Evolutionary conservation across 2,329 filamentous ascomycete species (phyloP).

Genomic region (Talaromyces islandicus): DNA sequence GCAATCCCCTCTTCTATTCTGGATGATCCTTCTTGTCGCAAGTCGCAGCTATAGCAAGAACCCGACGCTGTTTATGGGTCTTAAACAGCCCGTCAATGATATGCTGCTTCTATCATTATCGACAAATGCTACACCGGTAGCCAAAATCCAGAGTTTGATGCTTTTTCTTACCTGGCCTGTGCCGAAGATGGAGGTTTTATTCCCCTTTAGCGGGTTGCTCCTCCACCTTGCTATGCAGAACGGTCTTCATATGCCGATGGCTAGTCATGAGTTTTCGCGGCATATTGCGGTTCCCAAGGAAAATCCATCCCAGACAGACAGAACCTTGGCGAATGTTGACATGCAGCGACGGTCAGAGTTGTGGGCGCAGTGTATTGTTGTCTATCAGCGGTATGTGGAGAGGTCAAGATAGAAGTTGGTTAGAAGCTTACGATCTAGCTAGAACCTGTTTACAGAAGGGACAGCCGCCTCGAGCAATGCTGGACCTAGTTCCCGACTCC

Average conservation of each 20-base stretch:
- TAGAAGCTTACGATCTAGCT: not conserved
- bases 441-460: slow-evolving; percentile 35
- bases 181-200: slow-evolving; percentile 31
- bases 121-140: slow-evolving; percentile 24
- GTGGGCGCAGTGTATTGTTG: slow-evolving; percentile 35
- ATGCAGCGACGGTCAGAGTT: slow-evolving; percentile 32
- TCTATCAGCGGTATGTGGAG: slow-evolving; percentile 31
- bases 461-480: slow-evolving; percentile 27
- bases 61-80: slow-evolving; percentile 30
- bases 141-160: slow-evolving; percentile 32
- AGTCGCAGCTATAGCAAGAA: slow-evolving; percentile 33
- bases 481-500: slow-evolving; percentile 31
- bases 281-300: slow-evolving; percentile 21
- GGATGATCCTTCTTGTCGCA: slow-evolving; percentile 52
- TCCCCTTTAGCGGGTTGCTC: slow-evolving; percentile 30
- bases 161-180: slow-evolving; percentile 37
- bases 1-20: slow-evolving; percentile 77
- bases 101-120: slow-evolving; percentile 30
- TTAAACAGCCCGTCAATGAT: slow-evolving; percentile 28
- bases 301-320: slow-evolving; percentile 1
- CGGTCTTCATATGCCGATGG: slow-evolving; percentile 37
- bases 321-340: slow-evolving; percentile 26
- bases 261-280: slow-evolving; percentile 35
- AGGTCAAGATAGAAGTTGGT: not conserved
- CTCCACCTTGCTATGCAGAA: slow-evolving; percentile 40